These are phyloP conservation scores for Hemisphaericaspora lyxosophila DNA, from an alignment of 1,139 yeast genomes.

Conservation along the genomic window DNA sequence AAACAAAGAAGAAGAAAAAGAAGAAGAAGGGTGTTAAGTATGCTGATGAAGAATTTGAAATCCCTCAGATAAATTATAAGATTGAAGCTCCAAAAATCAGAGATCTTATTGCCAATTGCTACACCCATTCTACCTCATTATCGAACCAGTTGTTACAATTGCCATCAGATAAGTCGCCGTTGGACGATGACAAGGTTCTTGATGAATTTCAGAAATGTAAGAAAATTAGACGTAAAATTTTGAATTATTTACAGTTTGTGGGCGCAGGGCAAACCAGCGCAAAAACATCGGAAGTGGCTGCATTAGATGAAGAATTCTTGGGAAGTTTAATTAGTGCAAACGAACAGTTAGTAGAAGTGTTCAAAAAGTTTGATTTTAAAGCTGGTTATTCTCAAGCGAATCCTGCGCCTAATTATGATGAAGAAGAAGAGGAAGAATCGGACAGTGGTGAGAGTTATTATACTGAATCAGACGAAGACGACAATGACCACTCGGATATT, in stretches of 20 bases:
- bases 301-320: constrained; percentile 70
- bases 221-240: constrained; percentile 68
- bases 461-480: constrained; percentile 36
- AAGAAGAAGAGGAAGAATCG: constrained; percentile 31
- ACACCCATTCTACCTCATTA: constrained; percentile 72
- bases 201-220: constrained; percentile 73
- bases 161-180: constrained; percentile 52
- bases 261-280: constrained; percentile 48
- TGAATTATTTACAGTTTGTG: constrained; percentile 79
- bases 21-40: constrained; percentile 29
- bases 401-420: constrained; percentile 37
- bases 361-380: constrained; percentile 61
- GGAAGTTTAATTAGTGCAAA: constrained; percentile 87
- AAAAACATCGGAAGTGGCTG: constrained; percentile 30
- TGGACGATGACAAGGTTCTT: constrained; percentile 60
- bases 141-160: constrained; percentile 63
- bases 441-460: constrained; percentile 44
- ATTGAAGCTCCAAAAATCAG: constrained; percentile 76
- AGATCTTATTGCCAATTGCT: constrained; percentile 69
- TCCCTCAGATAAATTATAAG: constrained; percentile 67
- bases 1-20: constrained; percentile 20
- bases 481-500: constrained; percentile 21
- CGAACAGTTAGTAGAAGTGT: constrained; percentile 77
- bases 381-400: constrained; percentile 39
- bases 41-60: constrained; percentile 57